Evolutionary conservation across 2,329 filamentous ascomycete species (phyloP).

Genomic region (Aphanoascus verrucosus): DNA sequence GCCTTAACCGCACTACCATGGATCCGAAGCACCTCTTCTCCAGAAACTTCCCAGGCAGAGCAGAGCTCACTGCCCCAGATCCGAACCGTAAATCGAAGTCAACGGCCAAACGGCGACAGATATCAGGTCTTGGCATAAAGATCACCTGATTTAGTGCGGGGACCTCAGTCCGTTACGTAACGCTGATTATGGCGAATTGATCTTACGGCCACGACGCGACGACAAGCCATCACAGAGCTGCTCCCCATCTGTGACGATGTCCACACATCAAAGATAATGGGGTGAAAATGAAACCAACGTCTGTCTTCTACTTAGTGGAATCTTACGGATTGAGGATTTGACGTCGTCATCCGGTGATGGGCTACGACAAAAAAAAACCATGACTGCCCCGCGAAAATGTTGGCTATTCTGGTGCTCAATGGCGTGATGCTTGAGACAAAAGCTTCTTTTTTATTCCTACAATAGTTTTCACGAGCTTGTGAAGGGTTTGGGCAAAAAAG

Average conservation of each 20-base stretch:
- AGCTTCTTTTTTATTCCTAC: neutral
- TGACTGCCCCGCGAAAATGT: no score
- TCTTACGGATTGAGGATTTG: no score
- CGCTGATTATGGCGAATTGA: no score
- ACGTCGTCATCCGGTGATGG: no score
- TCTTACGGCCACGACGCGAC: no score
- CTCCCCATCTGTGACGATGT: no score
- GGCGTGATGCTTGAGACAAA: neutral
- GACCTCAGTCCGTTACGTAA: neutral
- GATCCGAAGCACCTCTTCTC: neutral
- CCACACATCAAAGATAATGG: no score
- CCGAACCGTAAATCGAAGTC: neutral
- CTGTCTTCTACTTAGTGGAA: no score
- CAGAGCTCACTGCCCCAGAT: neutral
- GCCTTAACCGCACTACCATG: neutral
- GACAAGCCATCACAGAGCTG: no score
- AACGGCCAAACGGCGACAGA: neutral
- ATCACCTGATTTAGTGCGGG: conserved; percentile 4
- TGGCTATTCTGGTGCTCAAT: neutral
- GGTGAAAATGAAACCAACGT: no score
- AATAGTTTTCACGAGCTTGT: neutral
- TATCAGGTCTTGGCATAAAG: neutral
- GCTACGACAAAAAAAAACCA: no score
- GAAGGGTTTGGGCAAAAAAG: neutral
- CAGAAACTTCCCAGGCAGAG: neutral